Percentiles rank a stretch among this genome's conserved stretches.
Evolutionary conservation across 257 asterid genomes (phyloP).

Genomic region (Agastache rugosa): DNA sequence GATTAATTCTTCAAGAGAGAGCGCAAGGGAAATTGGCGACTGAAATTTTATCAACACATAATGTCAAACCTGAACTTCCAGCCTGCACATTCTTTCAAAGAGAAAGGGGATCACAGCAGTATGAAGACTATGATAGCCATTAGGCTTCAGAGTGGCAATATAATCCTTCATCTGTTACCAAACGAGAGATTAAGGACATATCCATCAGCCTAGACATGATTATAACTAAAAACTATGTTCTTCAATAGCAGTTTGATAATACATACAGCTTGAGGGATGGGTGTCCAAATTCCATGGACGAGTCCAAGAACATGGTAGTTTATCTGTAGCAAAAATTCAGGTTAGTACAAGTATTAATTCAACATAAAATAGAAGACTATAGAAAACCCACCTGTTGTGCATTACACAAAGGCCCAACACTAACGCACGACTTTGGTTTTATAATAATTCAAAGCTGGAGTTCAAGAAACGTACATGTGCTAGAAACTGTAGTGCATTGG

Average conservation of each 20-base stretch:
- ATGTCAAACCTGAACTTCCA: constrained; percentile 85
- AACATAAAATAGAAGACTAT: constrained; percentile 19
- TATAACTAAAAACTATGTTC: background rate
- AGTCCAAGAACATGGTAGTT: constrained; percentile 96
- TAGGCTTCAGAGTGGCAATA: too few species aligned
- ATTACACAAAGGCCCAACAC: constrained; percentile 87
- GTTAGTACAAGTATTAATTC: constrained; percentile 27
- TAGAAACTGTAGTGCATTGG: constrained; percentile 26
- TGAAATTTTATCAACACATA: constrained; percentile 19
- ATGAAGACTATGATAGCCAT: constrained; percentile 96
- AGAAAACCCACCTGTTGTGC: constrained; percentile 77
- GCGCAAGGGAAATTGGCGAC: background rate
- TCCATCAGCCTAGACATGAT: constrained; percentile 23
- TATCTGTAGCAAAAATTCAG: constrained; percentile 55
- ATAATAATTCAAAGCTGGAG: constrained; percentile 78
- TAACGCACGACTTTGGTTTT: constrained; percentile 82
- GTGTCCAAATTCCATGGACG: constrained; percentile 93
- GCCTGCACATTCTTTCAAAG: constrained; percentile 87
- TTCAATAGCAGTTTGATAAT: constrained; percentile 28
- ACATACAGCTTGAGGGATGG: constrained; percentile 91
- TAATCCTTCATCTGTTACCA: constrained; percentile 81
- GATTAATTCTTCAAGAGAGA: too few species aligned
- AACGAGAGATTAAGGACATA: constrained; percentile 27
- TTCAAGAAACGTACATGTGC: constrained; percentile 40
- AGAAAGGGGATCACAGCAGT: constrained; percentile 94